Conservation (phyloP, 108 stramenopile genomes). For the Ochromonas danica region DNA sequence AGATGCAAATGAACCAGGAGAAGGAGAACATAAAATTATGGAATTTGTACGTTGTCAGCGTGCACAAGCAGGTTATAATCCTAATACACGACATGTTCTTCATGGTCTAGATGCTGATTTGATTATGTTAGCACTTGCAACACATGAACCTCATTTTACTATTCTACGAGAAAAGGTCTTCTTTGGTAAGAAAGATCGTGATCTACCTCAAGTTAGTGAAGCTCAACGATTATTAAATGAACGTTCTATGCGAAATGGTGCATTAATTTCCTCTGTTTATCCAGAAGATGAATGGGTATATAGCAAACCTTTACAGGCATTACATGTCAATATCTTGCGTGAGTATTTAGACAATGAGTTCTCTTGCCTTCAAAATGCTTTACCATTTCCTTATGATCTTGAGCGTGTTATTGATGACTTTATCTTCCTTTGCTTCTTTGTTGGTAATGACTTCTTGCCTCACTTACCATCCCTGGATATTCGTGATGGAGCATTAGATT, state of each 20-base stretch:
- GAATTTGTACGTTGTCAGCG: slow-evolving; percentile 87
- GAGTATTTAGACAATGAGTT: slow-evolving; percentile 90
- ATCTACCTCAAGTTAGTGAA: neutral
- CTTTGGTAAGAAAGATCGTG: neutral
- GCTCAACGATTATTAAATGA: neutral
- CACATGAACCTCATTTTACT: slow-evolving; percentile 95
- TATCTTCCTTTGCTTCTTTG: slow-evolving; percentile 97
- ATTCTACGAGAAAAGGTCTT: slow-evolving; percentile 88
- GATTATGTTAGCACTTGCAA: slow-evolving; percentile 97
- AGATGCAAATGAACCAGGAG: slow-evolving; percentile 60
- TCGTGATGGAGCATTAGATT: slow-evolving; percentile 86
- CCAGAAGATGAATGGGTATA: slow-evolving; percentile 22
- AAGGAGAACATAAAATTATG: slow-evolving; percentile 96
- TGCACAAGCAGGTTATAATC: slow-evolving; percentile 87
- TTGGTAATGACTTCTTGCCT: slow-evolving; percentile 88
- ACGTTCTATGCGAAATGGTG: neutral
- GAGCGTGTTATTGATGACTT: slow-evolving; percentile 95
- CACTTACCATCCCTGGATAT: slow-evolving; percentile 92
- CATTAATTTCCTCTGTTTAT: neutral
- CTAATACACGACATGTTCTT: slow-evolving; percentile 87
- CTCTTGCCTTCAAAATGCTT: neutral
- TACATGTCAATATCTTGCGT: slow-evolving; percentile 75
- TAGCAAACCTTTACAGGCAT: slow-evolving; percentile 50
- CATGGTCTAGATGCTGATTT: slow-evolving; percentile 98
- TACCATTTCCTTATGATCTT: slow-evolving; percentile 66